Conservation (phyloP, 1,139 yeast species). For the Yamadazyma diospyri region DNA sequence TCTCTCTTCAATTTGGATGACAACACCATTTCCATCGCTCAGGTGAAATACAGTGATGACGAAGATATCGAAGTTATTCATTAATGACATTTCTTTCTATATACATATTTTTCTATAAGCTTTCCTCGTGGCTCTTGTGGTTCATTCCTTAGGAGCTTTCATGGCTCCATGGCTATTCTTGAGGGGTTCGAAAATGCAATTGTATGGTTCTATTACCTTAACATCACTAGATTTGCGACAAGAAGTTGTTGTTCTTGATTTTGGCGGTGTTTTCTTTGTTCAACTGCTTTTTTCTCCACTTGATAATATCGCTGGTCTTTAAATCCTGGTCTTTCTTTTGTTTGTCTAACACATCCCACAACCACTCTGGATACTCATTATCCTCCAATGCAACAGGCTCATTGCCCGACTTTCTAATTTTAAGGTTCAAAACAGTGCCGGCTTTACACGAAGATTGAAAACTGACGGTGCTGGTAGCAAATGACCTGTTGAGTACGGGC, state of each 20-base stretch:
- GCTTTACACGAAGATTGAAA: conserved; percentile 49
- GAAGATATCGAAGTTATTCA: conserved; percentile 18
- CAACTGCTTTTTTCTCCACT: conserved; percentile 65
- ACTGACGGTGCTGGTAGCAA: neutral
- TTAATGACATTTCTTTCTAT: conserved; percentile 4
- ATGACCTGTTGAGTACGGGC: neutral
- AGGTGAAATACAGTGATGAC: conserved; percentile 27
- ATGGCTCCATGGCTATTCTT: too few relatives aligned
- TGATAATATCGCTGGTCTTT: conserved; percentile 56
- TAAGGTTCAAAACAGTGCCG: conserved; percentile 79
- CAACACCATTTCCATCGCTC: conserved; percentile 35
- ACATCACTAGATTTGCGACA: conserved; percentile 48
- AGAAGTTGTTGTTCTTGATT: conserved; percentile 78
- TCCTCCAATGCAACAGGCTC: conserved; percentile 92
- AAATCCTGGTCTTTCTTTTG: conserved; percentile 51
- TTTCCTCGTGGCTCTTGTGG: too few relatives aligned
- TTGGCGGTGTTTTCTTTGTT: conserved; percentile 62
- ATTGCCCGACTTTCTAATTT: conserved; percentile 71
- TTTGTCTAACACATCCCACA: conserved; percentile 82
- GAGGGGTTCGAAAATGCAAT: too few relatives aligned
- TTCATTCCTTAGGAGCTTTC: too few relatives aligned
- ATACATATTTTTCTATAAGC: neutral
- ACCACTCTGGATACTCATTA: conserved; percentile 89
- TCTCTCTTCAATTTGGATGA: conserved; percentile 38
- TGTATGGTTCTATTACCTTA: too few relatives aligned